Evolutionary conservation across 176 grass and related monocot species (phyloP).

Genomic region (Rhynchospora pubera): DNA sequence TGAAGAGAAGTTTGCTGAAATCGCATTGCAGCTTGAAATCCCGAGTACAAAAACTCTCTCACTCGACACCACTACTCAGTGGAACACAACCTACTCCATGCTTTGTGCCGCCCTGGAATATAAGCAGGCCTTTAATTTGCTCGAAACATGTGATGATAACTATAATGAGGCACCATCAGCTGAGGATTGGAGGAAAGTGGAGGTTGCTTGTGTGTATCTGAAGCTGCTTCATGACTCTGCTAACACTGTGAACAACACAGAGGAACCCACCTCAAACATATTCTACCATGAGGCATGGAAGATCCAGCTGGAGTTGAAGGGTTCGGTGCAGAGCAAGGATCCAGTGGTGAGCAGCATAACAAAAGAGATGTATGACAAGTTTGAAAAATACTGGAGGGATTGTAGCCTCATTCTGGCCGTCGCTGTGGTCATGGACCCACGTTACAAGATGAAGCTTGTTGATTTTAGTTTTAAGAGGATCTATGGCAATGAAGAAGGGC

Average conservation of each 20-base stretch:
- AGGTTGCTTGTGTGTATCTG: constrained; percentile 33
- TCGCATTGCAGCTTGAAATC: constrained; percentile 34
- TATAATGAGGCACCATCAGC: constrained; percentile 34
- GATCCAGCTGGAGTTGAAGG: constrained; percentile 32
- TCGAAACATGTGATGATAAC: constrained; percentile 36
- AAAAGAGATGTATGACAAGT: constrained; percentile 31
- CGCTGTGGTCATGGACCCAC: constrained; percentile 50
- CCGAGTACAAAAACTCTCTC: constrained; percentile 27
- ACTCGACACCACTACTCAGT: constrained; percentile 43
- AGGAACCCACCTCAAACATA: constrained; percentile 34
- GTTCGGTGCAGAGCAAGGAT: constrained; percentile 17
- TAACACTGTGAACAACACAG: constrained; percentile 18
- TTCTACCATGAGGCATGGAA: constrained; percentile 46
- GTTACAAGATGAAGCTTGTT: constrained; percentile 45
- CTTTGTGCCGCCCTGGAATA: constrained; percentile 46
- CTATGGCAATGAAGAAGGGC: constrained; percentile 21
- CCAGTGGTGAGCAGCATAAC: constrained; percentile 23
- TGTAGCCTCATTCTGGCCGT: constrained; percentile 44
- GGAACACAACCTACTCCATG: constrained; percentile 51
- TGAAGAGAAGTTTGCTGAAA: constrained; percentile 36
- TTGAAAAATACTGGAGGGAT: constrained; percentile 51
- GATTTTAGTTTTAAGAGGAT: constrained; percentile 44
- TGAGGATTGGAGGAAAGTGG: constrained; percentile 47
- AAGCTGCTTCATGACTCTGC: constrained; percentile 40
- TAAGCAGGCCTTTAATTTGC: constrained; percentile 35